Percentiles rank a stretch among this genome's conserved stretches.
Conservation (phyloP, 805 yeast species). For the Dipodascus albidus region DNA sequence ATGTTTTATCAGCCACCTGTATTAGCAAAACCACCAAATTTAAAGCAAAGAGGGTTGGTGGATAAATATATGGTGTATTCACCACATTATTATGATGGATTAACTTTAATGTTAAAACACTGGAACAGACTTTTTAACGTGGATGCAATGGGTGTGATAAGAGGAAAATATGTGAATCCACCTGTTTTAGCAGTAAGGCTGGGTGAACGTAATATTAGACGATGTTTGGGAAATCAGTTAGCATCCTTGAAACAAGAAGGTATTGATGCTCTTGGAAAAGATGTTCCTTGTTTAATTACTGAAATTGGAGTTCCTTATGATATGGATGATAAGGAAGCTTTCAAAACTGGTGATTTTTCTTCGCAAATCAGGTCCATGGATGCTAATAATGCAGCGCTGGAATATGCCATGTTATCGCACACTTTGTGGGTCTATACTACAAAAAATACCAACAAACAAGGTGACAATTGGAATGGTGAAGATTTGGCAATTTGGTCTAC, state of each 20-base stretch:
- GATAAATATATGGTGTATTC: neutral
- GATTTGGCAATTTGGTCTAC: slow-evolving; percentile 80
- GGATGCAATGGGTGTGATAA: slow-evolving; percentile 74
- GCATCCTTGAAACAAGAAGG: slow-evolving; percentile 58
- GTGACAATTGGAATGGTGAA: slow-evolving; percentile 90
- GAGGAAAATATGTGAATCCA: slow-evolving; percentile 50
- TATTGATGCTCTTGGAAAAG: slow-evolving; percentile 42
- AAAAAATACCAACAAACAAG: slow-evolving; percentile 67
- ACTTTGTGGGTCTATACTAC: slow-evolving; percentile 82
- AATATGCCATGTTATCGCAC: slow-evolving; percentile 57
- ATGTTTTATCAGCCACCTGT: slow-evolving; percentile 1
- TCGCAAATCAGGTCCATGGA: slow-evolving; percentile 78
- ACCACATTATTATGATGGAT: slow-evolving; percentile 88
- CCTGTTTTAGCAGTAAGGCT: slow-evolving; percentile 58
- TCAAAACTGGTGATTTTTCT: slow-evolving; percentile 48
- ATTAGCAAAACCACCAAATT: neutral
- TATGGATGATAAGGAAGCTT: slow-evolving; percentile 76
- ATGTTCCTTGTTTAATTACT: slow-evolving; percentile 66
- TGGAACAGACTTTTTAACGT: slow-evolving; percentile 79
- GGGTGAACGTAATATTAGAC: slow-evolving; percentile 68
- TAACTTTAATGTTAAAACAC: slow-evolving; percentile 76
- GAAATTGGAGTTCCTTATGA: slow-evolving; percentile 98
- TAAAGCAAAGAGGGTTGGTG: neutral
- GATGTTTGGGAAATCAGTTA: slow-evolving; percentile 59
- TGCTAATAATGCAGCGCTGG: slow-evolving; percentile 70